phyloP scores from a whole-genome alignment of 768 basidiomycete species.

The Rhizopogon vinicolor region DNA sequence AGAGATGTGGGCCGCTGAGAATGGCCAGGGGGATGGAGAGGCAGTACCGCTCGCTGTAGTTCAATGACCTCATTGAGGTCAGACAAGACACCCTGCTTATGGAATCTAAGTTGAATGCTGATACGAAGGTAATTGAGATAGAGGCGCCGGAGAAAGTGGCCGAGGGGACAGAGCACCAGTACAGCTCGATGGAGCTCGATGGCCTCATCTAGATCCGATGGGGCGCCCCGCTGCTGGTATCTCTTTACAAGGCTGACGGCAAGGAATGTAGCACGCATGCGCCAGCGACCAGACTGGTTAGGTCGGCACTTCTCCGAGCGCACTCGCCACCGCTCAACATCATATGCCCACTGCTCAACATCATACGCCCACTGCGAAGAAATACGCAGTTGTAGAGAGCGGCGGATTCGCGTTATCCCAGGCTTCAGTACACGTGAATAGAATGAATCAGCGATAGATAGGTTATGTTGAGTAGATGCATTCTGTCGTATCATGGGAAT shows the following conservation, averaged over 20 bases:
- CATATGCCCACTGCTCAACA: no score
- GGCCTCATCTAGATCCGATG: conserved; percentile 21
- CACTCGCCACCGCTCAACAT: no score
- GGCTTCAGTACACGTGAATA: no score
- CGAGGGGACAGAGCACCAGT: conserved; percentile 18
- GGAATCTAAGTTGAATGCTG: conserved; percentile 20
- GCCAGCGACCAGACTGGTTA: conserved; percentile 8
- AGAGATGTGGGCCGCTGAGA: conserved; percentile 10
- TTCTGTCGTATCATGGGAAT: no score
- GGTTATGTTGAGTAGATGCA: no score
- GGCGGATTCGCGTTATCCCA: no score
- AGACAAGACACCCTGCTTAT: conserved; percentile 12
- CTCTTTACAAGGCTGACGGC: conserved; percentile 21
- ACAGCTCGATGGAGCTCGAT: conserved; percentile 21
- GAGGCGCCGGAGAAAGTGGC: conserved; percentile 17
- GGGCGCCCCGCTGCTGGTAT: conserved; percentile 18
- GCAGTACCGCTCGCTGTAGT: conserved; percentile 16
- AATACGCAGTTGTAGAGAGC: no score
- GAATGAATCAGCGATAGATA: no score
- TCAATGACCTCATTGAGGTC: conserved; percentile 27
- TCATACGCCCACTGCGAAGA: no score
- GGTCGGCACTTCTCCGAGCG: conserved; percentile 10
- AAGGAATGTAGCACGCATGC: conserved; percentile 14
- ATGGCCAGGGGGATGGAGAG: conserved; percentile 10
- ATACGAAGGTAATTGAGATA: conserved; percentile 23